Evolutionary conservation across 352 stramenopile genomes (phyloP).

Genomic region (Globisporangium canariense): DNA sequence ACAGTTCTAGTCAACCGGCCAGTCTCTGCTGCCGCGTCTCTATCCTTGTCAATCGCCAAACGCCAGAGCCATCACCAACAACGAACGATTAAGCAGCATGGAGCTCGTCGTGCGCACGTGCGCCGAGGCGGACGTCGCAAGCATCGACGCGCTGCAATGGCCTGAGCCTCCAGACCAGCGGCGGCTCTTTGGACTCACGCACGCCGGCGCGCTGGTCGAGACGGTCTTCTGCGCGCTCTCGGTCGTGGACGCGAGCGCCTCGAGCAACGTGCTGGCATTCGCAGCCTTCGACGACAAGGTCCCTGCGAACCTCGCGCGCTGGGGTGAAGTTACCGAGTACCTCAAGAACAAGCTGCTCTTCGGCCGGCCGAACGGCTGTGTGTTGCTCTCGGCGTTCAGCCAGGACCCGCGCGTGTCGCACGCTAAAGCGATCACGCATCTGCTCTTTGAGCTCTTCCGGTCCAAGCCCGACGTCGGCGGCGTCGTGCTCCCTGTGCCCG

Average conservation of each 20-base stretch:
- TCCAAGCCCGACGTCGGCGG: constrained; percentile 35
- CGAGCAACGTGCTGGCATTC: constrained; percentile 35
- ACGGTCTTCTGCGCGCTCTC: constrained; percentile 53
- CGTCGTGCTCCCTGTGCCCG: constrained; percentile 45
- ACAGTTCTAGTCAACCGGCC: too few species aligned
- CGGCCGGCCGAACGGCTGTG: constrained; percentile 40
- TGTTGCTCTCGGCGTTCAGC: constrained; percentile 51
- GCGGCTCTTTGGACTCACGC: constrained; percentile 56
- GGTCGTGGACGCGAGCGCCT: constrained; percentile 20
- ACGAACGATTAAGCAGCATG: constrained; percentile 15
- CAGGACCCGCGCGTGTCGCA: constrained; percentile 28
- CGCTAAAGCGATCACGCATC: constrained; percentile 23
- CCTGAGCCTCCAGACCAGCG: constrained; percentile 40
- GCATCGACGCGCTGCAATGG: constrained; percentile 38
- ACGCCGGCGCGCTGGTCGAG: constrained; percentile 59
- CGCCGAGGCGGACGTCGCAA: constrained; percentile 35
- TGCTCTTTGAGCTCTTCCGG: constrained; percentile 46
- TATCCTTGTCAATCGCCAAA: background rate
- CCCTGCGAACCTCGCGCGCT: constrained; percentile 35
- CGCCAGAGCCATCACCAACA: background rate
- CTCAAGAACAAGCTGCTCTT: constrained; percentile 57
- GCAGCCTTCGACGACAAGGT: constrained; percentile 63
- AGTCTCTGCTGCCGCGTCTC: too few species aligned
- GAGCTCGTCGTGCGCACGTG: constrained; percentile 38
- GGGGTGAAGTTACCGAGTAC: constrained; percentile 64